Percentiles rank a stretch among this genome's conserved stretches.
phyloP scores from a whole-genome alignment of 2,329 filamentous ascomycete genomes.

The Lachnellula subtilissima region DNA sequence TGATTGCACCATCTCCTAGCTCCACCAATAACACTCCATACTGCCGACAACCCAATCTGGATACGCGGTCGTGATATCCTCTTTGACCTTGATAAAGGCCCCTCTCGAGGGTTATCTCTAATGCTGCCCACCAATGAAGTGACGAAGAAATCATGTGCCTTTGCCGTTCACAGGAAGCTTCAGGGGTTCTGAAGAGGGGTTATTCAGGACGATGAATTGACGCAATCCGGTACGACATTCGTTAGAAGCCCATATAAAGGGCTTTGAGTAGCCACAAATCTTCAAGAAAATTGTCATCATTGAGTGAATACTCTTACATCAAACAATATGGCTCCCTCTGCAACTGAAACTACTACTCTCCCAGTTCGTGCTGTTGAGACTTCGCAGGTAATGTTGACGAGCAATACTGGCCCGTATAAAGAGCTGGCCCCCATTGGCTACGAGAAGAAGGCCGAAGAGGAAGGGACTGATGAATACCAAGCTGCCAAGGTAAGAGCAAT shows the following conservation, averaged over 20 bases:
- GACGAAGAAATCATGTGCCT: neutral
- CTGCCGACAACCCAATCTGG: neutral
- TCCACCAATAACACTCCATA: slow-evolving; percentile 2
- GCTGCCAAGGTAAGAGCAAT: slow-evolving; percentile 24
- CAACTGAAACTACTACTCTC: slow-evolving; percentile 23
- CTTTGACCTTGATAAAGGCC: neutral
- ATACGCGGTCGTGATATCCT: neutral
- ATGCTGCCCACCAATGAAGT: slow-evolving; percentile 2
- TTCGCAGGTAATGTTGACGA: slow-evolving; percentile 18
- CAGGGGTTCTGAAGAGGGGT: neutral
- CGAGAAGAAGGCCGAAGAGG: slow-evolving; percentile 27
- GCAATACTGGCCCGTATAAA: slow-evolving; percentile 26
- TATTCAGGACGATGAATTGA: neutral
- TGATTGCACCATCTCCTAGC: slow-evolving; percentile 11
- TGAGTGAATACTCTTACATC: neutral
- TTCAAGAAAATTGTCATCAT: too few relatives aligned
- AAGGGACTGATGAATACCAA: slow-evolving; percentile 24
- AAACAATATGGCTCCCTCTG: slow-evolving; percentile 28
- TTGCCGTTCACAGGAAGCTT: neutral
- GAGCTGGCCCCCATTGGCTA: slow-evolving; percentile 29
- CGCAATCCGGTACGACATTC: neutral
- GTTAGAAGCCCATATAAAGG: neutral
- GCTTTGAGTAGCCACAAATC: neutral
- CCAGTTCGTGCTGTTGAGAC: slow-evolving; percentile 10
- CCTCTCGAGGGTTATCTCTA: neutral